Evolutionary conservation across 2,329 filamentous ascomycete species (phyloP).

Genomic region (Sclerotinia nivalis): DNA sequence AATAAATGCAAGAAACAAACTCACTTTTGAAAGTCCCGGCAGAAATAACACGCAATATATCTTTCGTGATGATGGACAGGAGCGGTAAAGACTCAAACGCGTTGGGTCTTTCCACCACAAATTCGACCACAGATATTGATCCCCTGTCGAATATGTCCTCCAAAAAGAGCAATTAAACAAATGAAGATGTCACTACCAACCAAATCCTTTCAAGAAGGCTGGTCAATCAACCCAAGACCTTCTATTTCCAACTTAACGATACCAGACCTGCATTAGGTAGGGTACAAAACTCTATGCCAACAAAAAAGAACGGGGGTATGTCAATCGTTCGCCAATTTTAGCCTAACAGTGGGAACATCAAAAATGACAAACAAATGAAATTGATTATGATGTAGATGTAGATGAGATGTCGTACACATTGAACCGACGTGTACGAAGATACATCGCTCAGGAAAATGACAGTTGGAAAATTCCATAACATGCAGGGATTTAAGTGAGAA

Average conservation of each 20-base stretch:
- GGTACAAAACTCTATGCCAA: not conserved
- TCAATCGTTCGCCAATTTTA: not conserved
- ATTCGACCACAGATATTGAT: not conserved
- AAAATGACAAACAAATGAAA: not conserved
- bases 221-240: not conserved
- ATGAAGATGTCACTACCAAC: not conserved
- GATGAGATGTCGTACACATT: not conserved
- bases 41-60: not conserved
- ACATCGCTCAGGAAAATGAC: not conserved
- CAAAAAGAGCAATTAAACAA: not conserved
- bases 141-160: not conserved
- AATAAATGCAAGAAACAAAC: not conserved
- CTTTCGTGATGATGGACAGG: not conserved
- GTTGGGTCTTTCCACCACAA: not conserved
- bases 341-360: not conserved
- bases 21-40: not conserved
- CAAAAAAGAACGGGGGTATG: not conserved
- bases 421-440: not conserved
- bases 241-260: not conserved
- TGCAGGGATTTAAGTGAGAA: not conserved
- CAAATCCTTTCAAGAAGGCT: not conserved
- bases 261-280: not conserved
- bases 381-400: not conserved
- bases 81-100: conserved; percentile 2
- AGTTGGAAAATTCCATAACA: not conserved